These are phyloP conservation scores for Rhododendron mucronatum DNA, from an alignment of 148 eudicot species.

Conservation along the genomic window DNA sequence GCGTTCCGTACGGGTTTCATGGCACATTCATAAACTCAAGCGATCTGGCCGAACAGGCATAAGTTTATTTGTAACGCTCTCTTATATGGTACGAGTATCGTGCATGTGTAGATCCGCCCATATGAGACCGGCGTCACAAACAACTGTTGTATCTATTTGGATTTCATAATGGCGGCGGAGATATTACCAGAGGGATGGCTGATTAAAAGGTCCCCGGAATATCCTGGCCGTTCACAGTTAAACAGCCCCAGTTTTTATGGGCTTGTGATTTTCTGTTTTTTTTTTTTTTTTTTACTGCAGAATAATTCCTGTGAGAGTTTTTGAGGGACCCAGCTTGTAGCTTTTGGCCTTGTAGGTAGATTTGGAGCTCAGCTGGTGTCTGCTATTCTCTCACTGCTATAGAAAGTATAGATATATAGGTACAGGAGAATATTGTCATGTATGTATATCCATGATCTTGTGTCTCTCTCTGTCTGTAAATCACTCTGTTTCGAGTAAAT, in stretches of 20 bases:
- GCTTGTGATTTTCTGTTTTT: neutral
- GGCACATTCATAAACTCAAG: slow-evolving; percentile 26
- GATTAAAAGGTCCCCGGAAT: slow-evolving; percentile 12
- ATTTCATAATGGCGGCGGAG: neutral
- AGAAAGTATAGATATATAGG: neutral
- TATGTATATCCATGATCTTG: neutral
- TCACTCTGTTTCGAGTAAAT: neutral
- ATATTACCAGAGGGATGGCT: slow-evolving; percentile 20
- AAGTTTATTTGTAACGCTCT: neutral
- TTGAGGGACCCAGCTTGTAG: slow-evolving; percentile 15
- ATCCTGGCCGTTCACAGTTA: neutral
- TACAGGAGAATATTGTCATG: neutral
- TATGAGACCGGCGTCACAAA: neutral
- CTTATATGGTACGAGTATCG: neutral
- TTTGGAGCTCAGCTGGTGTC: slow-evolving; percentile 28
- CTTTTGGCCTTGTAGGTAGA: slow-evolving; percentile 17
- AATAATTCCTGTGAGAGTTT: neutral
- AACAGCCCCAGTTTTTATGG: neutral
- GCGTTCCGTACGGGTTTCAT: slow-evolving; percentile 34
- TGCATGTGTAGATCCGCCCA: neutral
- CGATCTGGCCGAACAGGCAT: slow-evolving; percentile 21
- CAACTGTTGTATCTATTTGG: neutral
- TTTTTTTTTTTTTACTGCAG: neutral
- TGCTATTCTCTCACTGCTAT: neutral
- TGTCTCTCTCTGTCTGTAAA: neutral